These are phyloP conservation scores for Dicorynia guianensis DNA, from an alignment of 306 rosid genomes.

Conservation along the genomic window DNA sequence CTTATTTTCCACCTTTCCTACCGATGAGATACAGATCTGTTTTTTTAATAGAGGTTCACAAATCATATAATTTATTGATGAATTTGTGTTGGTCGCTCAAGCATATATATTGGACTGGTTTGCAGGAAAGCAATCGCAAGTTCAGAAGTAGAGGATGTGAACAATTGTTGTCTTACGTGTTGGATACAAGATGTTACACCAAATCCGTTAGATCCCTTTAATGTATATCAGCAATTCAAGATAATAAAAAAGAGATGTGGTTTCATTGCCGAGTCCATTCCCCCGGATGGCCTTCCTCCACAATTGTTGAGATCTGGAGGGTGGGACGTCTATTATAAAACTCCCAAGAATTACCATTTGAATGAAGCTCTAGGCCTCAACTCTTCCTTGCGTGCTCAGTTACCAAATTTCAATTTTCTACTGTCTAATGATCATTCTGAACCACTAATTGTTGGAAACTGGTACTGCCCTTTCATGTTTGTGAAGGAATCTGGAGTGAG, in stretches of 20 bases:
- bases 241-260: background rate
- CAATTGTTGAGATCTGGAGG: constrained; percentile 28
- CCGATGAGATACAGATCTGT: too few relatives aligned
- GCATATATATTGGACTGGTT: background rate
- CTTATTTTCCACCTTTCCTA: too few relatives aligned
- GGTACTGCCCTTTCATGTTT: constrained; percentile 66
- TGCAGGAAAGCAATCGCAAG: constrained; percentile 50
- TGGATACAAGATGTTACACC: constrained; percentile 32
- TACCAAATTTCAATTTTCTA: constrained; percentile 49
- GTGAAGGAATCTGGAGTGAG: constrained; percentile 44
- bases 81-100: background rate
- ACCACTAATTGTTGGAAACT: constrained; percentile 54
- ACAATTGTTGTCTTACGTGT: constrained; percentile 31
- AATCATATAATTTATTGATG: too few relatives aligned
- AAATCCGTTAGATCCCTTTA: constrained; percentile 40
- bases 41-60: too few relatives aligned
- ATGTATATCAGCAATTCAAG: constrained; percentile 45
- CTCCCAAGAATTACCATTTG: constrained; percentile 38
- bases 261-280: constrained; percentile 48
- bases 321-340: constrained; percentile 25
- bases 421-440: constrained; percentile 22
- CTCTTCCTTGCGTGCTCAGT: constrained; percentile 37
- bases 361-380: constrained; percentile 54
- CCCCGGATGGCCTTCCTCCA: constrained; percentile 56
- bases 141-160: constrained; percentile 50